Evolutionary conservation across 805 yeast genomes (phyloP).

Genomic region (Candida nanaspora): DNA sequence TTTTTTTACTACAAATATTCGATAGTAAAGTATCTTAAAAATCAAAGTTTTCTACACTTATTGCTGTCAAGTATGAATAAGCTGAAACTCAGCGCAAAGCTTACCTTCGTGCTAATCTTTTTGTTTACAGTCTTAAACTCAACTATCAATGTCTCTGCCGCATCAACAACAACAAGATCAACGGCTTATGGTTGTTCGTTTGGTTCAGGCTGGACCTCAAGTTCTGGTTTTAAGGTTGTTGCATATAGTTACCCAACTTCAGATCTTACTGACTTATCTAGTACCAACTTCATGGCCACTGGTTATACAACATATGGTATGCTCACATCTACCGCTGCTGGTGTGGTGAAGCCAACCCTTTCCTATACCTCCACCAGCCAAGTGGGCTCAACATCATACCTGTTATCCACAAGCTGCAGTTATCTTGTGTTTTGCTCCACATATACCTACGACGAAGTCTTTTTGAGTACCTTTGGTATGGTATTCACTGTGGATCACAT

Average conservation of each 20-base stretch:
- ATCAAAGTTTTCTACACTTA: too few species aligned
- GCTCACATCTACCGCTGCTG: conserved; percentile 1
- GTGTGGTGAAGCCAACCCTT: conserved; percentile 3
- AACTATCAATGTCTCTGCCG: too few species aligned
- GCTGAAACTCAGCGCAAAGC: too few species aligned
- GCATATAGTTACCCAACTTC: conserved; percentile 3
- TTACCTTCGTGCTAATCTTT: too few species aligned
- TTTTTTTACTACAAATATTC: too few species aligned
- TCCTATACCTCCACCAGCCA: background rate
- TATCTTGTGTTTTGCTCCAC: too few species aligned
- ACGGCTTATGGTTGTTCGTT: background rate
- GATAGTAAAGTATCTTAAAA: too few species aligned
- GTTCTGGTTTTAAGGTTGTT: conserved; percentile 6
- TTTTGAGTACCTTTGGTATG: conserved; percentile 5
- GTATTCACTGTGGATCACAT: conserved; percentile 5
- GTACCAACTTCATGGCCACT: conserved; percentile 4
- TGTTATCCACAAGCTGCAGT: conserved; percentile 1
- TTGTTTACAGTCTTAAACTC: background rate
- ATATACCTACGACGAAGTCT: too few species aligned
- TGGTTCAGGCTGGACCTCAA: background rate
- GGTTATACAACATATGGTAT: conserved; percentile 1
- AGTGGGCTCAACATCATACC: background rate
- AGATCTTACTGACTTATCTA: conserved; percentile 2
- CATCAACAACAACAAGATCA: background rate
- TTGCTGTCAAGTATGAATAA: too few species aligned